Percentiles rank a stretch among this genome's conserved stretches.
phyloP scores from a whole-genome alignment of 1,139 yeast genomes.

The Blastobotrys petasosporus region DNA sequence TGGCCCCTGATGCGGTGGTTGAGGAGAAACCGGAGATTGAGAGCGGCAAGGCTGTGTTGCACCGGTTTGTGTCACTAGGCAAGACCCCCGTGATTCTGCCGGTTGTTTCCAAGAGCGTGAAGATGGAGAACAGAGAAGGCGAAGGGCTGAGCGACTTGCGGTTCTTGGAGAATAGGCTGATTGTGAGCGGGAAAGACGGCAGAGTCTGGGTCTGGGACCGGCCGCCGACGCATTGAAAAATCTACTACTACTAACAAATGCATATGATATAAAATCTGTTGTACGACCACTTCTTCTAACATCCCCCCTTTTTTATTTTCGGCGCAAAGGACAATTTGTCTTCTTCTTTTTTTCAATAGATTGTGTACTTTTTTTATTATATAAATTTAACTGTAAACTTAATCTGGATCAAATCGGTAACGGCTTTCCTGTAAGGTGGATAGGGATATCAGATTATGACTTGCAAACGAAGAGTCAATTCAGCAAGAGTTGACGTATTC shows the following conservation, averaged over 20 bases:
- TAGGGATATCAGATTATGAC: too few species aligned
- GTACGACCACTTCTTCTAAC: background rate
- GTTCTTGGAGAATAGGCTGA: conserved; percentile 22
- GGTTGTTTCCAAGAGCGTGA: conserved; percentile 23
- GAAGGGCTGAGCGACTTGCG: conserved; percentile 27
- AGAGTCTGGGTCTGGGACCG: conserved; percentile 32
- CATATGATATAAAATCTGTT: background rate
- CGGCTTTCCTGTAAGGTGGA: too few species aligned
- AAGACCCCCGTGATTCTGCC: conserved; percentile 29
- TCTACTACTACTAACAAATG: background rate
- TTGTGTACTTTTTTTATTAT: too few species aligned
- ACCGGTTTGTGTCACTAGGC: conserved; percentile 26
- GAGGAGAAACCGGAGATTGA: conserved; percentile 6
- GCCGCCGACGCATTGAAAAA: conserved; percentile 37
- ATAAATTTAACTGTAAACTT: too few species aligned
- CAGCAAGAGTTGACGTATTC: too few species aligned
- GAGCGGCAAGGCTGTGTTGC: conserved; percentile 18
- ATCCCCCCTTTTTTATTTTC: too few species aligned
- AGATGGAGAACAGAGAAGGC: conserved; percentile 22
- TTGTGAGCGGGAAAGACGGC: conserved; percentile 30
- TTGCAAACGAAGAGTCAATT: too few species aligned
- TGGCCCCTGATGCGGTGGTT: conserved; percentile 1
- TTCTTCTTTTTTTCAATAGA: too few species aligned
- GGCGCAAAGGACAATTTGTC: too few species aligned
- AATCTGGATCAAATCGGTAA: too few species aligned